A percentile compares a stretch with the other conserved stretches of the same genome.
Conservation (phyloP, 352 stramenopile genomes). For the Phytophthora parvispora region DNA sequence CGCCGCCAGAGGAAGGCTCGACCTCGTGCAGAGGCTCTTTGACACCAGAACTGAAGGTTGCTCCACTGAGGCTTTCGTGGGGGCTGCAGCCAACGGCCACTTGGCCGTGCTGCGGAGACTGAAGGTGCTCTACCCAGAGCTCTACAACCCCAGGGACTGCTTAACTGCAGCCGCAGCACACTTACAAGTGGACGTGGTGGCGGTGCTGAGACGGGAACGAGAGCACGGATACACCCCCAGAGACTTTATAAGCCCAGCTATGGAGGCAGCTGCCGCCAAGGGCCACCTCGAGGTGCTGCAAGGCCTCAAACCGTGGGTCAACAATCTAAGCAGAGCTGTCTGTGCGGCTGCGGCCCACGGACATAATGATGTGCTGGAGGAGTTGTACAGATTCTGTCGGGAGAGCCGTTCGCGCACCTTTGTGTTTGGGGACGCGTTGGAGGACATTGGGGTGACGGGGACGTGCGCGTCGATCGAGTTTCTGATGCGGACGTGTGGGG, state of each 20-base stretch:
- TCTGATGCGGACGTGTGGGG: not conserved
- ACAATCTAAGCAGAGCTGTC: not conserved
- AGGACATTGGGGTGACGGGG: not conserved
- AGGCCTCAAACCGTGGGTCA: not conserved
- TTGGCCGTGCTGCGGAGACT: conserved; percentile 7
- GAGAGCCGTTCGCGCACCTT: not conserved
- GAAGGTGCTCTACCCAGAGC: not conserved
- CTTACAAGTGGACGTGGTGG: not conserved
- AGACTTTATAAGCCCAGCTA: not conserved
- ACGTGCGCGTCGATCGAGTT: not conserved
- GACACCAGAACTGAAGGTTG: conserved; percentile 9
- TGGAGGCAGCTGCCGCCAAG: not conserved
- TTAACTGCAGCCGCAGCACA: not conserved
- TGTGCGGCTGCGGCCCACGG: not conserved
- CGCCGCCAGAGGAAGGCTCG: not conserved
- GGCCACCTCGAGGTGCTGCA: not conserved
- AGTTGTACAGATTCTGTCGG: not conserved
- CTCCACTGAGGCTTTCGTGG: conserved; percentile 1
- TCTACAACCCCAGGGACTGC: not conserved
- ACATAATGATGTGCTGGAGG: not conserved
- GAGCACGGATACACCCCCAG: not conserved
- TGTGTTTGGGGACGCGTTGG: not conserved
- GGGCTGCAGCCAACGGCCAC: conserved; percentile 1
- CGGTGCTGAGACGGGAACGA: not conserved
- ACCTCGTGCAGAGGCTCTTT: not conserved